Evolutionary conservation across 257 asterid species (phyloP).

Genomic region (Sherardia arvensis): DNA sequence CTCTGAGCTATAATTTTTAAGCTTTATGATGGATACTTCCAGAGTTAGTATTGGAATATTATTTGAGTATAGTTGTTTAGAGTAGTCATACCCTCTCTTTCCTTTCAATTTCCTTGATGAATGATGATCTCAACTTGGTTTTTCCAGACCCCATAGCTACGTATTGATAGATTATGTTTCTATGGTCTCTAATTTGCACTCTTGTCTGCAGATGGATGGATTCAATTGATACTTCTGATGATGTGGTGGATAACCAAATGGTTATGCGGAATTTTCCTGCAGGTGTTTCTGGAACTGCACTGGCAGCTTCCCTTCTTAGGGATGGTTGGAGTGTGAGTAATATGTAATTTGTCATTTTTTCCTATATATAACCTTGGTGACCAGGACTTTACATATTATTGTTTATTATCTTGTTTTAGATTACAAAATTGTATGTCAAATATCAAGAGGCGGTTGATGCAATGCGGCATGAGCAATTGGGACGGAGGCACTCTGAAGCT

Average conservation of each 20-base stretch:
- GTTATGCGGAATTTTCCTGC: conserved; percentile 62
- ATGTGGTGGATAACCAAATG: conserved; percentile 49
- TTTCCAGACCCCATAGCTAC: not conserved
- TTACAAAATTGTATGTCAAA: conserved; percentile 68
- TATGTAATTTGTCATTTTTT: not conserved
- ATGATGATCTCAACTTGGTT: not conserved
- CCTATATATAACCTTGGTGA: not conserved
- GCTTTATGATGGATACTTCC: not conserved
- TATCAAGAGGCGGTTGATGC: conserved; percentile 97
- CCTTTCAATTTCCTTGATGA: not conserved
- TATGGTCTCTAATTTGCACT: not conserved
- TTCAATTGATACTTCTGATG: conserved; percentile 28
- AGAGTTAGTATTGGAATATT: not conserved
- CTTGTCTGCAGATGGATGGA: conserved; percentile 27
- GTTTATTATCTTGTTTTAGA: conserved; percentile 28
- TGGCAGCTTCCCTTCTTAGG: conserved; percentile 93
- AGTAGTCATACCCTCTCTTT: not conserved
- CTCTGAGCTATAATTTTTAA: not conserved
- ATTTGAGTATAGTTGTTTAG: not conserved
- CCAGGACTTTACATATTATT: not conserved
- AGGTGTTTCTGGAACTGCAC: conserved; percentile 92
- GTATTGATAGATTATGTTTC: not conserved
- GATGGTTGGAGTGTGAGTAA: conserved; percentile 94
- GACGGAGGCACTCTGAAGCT: conserved; percentile 81
- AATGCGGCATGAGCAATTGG: conserved; percentile 79